Conservation (phyloP, 169 alveolate species). For the Cyclospora cayetanensis region DNA sequence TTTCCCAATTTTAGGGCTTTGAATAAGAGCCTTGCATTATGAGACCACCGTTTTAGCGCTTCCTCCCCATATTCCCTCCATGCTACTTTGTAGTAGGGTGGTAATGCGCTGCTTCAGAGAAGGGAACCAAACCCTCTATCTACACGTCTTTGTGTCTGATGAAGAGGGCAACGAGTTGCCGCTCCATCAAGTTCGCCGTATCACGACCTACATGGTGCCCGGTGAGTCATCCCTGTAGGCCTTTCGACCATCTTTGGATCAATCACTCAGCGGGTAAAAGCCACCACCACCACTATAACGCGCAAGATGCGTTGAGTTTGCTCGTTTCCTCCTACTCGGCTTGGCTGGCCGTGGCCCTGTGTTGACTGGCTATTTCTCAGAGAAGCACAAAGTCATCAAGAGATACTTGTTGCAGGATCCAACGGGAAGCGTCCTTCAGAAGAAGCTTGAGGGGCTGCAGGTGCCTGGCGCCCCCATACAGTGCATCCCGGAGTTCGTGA, state of each 20-base stretch:
- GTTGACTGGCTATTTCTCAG: not conserved
- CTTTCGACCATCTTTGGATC: not conserved
- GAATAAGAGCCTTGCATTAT: no score
- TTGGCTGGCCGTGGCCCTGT: not conserved
- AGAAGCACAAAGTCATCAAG: not conserved
- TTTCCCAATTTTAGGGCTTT: no score
- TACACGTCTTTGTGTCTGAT: not conserved
- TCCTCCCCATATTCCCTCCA: no score
- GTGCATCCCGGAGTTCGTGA: constrained; percentile 10
- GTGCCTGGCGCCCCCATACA: not conserved
- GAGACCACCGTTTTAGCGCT: no score
- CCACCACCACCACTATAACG: not conserved
- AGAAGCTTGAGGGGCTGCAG: not conserved
- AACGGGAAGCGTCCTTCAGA: not conserved
- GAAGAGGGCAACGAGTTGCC: constrained; percentile 7
- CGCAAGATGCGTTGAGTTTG: not conserved
- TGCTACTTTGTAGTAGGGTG: no score
- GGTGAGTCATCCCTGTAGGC: not conserved
- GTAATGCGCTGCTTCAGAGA: not conserved
- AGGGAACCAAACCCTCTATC: not conserved
- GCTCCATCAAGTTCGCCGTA: not conserved
- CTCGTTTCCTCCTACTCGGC: not conserved
- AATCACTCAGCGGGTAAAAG: not conserved
- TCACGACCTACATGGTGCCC: constrained; percentile 17
- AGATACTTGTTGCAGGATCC: not conserved